Base-by-base conservation (phyloP, 2,329 filamentous ascomycete species). In the Aurifilum marmelostoma region DNA sequence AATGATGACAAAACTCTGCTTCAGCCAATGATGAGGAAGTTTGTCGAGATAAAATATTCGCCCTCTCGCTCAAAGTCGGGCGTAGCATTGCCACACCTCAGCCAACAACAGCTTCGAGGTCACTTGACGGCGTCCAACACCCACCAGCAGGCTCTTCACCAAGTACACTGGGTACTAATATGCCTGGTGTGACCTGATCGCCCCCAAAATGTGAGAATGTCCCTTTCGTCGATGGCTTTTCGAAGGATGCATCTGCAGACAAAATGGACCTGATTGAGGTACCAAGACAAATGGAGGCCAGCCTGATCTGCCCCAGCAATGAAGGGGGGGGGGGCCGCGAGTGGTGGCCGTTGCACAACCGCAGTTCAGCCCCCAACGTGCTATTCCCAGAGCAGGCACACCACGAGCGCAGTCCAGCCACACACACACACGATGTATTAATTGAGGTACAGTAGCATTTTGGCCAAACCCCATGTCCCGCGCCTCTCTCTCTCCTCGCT, bases 301-400 rank as follows among this genome's bases (percentile, higher is more conserved):
- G 56, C 32, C 29, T 59, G 18, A 32, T 24, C 21, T 18, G 16
- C 8, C 29, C n/a, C 56, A 37, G 32, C 12, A 32, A 12, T 16
- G 16, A 9, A 37, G 3, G 34, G 34, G 8, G 34, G 34, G 37
- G 8, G 37, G 37, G 37, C 12, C 14, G 24, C 3, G 56, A 32
- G 37, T 9, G 7, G 7, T 24, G 29, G 9, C 11, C 11, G 56
- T 59, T 59, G 29, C 56, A 59, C 56, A 59, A n/a, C 32, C 32
- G 56, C 32, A 21, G 43, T 47, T 59, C 56, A 37, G 56, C 56
- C 56, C 56, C 56, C 56, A 59, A 59, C 32, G 29, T 21, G 21
- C 56, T 59, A 59, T 59, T 29, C 56, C 56, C 21, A 59, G 56
- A 59, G 18, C 9, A 59, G 56, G 21, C 56, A 59, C 56, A 59